Evolutionary conservation across 179 eudicot species (phyloP).

Genomic region (Gypsophila paniculata): DNA sequence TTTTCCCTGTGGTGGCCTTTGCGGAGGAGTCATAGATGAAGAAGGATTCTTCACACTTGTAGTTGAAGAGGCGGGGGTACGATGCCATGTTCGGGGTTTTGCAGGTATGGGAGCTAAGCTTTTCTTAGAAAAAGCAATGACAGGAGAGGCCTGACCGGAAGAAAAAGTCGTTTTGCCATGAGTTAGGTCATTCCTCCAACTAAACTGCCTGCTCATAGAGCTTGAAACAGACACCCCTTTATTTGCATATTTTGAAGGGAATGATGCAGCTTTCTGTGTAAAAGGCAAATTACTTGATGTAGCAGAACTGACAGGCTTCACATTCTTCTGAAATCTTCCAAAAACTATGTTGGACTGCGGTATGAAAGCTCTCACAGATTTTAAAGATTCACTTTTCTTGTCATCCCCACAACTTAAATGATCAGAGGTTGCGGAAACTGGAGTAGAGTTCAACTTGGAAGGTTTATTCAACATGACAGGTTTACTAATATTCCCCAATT

Average conservation of each 20-base stretch:
- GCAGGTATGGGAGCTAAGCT: conserved; percentile 30
- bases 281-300: conserved; percentile 16
- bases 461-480: conserved; percentile 19
- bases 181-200: conserved; percentile 31
- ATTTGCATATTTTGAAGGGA: conserved; percentile 28
- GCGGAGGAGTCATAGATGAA: conserved; percentile 30
- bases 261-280: conserved; percentile 24
- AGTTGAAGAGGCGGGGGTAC: conserved; percentile 39
- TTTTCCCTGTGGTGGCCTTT: conserved; percentile 29
- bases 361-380: conserved; percentile 18
- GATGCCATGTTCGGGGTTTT: conserved; percentile 77
- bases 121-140: conserved; percentile 29
- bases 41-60: conserved; percentile 31
- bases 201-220: conserved; percentile 24
- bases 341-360: conserved; percentile 17
- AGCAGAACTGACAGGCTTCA: conserved; percentile 28
- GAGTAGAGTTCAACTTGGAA: conserved; percentile 20
- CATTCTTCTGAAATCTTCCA: conserved; percentile 18
- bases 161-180: conserved; percentile 37
- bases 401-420: conserved; percentile 19
- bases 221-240: conserved; percentile 23
- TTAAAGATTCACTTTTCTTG: conserved; percentile 20
- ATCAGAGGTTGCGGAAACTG: conserved; percentile 20
- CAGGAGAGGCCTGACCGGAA: conserved; percentile 32
- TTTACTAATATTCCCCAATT: conserved; percentile 16